These are phyloP conservation scores for Kalmanozyma brasiliensis DNA, from an alignment of 1,284 basidiomycete genomes.

Conservation along the genomic window DNA sequence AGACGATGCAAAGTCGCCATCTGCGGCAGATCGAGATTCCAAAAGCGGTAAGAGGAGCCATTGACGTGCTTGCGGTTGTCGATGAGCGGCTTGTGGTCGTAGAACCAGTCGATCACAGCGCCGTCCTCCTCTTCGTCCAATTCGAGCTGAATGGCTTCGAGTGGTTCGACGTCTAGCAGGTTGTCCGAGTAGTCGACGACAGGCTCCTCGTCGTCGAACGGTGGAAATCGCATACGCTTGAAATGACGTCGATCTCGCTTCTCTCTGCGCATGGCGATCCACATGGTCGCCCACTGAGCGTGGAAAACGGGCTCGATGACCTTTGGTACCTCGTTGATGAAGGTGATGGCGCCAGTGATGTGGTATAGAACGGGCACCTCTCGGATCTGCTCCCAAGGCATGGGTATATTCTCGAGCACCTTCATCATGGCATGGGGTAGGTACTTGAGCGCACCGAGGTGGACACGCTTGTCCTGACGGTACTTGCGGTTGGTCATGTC, in stretches of 20 bases:
- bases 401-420: conserved; percentile 97
- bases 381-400: conserved; percentile 84
- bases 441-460: conserved; percentile 97
- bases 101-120: conserved; percentile 98
- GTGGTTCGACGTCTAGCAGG: conserved; percentile 94
- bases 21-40: conserved; percentile 89
- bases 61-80: conserved; percentile 83
- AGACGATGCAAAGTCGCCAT: conserved; percentile 97
- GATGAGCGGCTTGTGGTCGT: conserved; percentile 92
- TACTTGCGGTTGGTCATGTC: conserved; percentile 73
- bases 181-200: conserved; percentile 79
- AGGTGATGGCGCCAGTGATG: conserved; percentile 99
- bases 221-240: conserved; percentile 99
- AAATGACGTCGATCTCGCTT: conserved; percentile 99
- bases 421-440: conserved; percentile 99
- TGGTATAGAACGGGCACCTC: conserved; percentile 70
- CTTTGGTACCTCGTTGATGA: conserved; percentile 97
- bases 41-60: conserved; percentile 91
- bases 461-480: conserved; percentile 97
- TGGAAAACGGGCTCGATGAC: conserved; percentile 98
- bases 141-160: conserved; percentile 97
- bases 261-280: conserved; percentile 98
- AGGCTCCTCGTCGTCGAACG: conserved; percentile 96
- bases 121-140: conserved; percentile 92
- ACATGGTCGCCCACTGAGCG: conserved; percentile 99